These are phyloP conservation scores for Curvularia lunata DNA, from an alignment of 2,329 filamentous ascomycete genomes.

Conservation along the genomic window DNA sequence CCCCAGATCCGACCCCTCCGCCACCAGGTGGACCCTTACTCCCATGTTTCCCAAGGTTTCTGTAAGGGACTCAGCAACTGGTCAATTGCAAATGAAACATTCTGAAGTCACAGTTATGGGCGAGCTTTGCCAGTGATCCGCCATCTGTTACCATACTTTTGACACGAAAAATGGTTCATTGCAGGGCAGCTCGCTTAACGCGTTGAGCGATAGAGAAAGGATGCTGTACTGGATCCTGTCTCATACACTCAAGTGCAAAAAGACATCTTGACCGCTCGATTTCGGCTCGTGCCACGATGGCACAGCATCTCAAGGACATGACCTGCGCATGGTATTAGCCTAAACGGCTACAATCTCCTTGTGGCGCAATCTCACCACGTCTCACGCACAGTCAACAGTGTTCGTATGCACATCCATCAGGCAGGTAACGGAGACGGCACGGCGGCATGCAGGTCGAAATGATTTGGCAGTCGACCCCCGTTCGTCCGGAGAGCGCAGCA, in stretches of 20 bases:
- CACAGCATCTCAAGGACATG: background rate
- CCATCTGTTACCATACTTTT: background rate
- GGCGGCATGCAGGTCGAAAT: conserved; percentile 18
- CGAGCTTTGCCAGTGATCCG: background rate
- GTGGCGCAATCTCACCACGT: conserved; percentile 7
- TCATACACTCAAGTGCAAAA: conserved; percentile 4
- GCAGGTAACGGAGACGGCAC: conserved; percentile 17
- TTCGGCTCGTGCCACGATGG: background rate
- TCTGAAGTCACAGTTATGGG: background rate
- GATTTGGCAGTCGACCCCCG: conserved; percentile 26
- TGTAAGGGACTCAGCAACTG: background rate
- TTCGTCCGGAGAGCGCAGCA: conserved; percentile 31
- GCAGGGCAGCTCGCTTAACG: background rate
- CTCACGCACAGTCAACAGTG: conserved; percentile 9
- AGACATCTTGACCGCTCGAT: background rate
- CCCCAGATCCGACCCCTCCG: conserved; percentile 22
- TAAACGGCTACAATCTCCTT: conserved; percentile 6
- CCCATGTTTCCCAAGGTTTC: conserved; percentile 6
- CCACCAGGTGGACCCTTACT: conserved; percentile 7
- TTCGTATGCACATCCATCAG: conserved; percentile 1
- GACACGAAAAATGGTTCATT: background rate
- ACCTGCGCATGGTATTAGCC: conserved; percentile 7
- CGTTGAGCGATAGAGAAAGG: background rate
- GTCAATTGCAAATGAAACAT: background rate
- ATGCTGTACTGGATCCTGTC: background rate